Evolutionary conservation across 768 basidiomycete species (phyloP).

Genomic region (Lentinula aciculospora): DNA sequence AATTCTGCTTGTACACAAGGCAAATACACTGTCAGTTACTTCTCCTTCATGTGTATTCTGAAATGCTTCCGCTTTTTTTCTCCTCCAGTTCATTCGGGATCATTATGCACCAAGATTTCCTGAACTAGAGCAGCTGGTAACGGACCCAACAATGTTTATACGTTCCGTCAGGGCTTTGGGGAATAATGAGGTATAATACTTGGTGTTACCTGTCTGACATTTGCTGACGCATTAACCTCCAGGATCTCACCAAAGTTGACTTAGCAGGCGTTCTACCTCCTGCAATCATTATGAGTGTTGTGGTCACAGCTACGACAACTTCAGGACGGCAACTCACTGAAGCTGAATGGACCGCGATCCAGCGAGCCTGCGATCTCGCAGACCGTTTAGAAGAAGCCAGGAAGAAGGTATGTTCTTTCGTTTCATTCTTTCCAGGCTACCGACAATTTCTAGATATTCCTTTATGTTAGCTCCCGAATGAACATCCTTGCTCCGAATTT

Average conservation of each 20-base stretch:
- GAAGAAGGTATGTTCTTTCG: slow-evolving; percentile 55
- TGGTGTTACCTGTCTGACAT: not conserved
- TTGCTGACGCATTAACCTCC: not conserved
- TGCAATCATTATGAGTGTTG: slow-evolving; percentile 92
- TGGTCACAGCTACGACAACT: slow-evolving; percentile 91
- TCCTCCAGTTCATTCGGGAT: slow-evolving; percentile 95
- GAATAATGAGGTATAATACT: slow-evolving; percentile 61
- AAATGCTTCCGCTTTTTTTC: slow-evolving; percentile 10
- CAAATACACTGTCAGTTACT: slow-evolving; percentile 19
- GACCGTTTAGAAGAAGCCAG: slow-evolving; percentile 85
- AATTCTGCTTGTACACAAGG: slow-evolving; percentile 95
- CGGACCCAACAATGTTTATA: slow-evolving; percentile 89
- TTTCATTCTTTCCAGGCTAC: not conserved
- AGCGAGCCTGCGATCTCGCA: slow-evolving; percentile 84
- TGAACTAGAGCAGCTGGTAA: slow-evolving; percentile 92
- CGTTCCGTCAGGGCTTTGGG: slow-evolving; percentile 84
- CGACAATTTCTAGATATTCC: slow-evolving; percentile 67
- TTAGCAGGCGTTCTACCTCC: slow-evolving; percentile 76
- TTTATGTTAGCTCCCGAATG: slow-evolving; percentile 99
- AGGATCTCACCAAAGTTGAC: slow-evolving; percentile 87
- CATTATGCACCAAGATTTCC: slow-evolving; percentile 95
- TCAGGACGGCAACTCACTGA: slow-evolving; percentile 68
- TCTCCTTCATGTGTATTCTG: slow-evolving; percentile 11
- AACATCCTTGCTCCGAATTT: slow-evolving; percentile 97
- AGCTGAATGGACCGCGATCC: slow-evolving; percentile 73